Percentiles rank a stretch among this genome's conserved stretches.
Evolutionary conservation across 2,329 filamentous ascomycete genomes (phyloP).

Genomic region (Exophiala xenobiotica): DNA sequence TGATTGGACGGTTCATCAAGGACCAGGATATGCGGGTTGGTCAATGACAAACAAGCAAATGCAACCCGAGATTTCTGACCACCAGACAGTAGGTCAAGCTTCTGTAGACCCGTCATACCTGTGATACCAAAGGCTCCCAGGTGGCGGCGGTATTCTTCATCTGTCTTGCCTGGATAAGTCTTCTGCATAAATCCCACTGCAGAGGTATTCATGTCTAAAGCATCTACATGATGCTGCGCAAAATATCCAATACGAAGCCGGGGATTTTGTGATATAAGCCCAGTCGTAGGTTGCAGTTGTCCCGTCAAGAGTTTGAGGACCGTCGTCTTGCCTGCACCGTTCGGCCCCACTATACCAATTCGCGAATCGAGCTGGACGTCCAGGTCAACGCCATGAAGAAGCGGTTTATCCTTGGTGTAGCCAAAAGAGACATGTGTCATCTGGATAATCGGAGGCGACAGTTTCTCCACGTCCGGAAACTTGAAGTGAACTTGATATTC

Average conservation of each 20-base stretch:
- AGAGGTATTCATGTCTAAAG: conserved; percentile 81
- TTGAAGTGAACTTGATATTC: conserved; percentile 97
- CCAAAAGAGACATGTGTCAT: conserved; percentile 93
- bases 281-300: conserved; percentile 71
- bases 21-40: conserved; percentile 94
- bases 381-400: conserved; percentile 84
- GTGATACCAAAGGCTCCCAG: conserved; percentile 84
- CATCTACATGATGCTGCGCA: conserved; percentile 97
- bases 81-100: conserved; percentile 90
- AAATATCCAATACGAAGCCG: conserved; percentile 93
- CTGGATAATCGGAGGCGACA: conserved; percentile 95
- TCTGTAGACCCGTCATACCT: conserved; percentile 92
- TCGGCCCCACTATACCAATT: conserved; percentile 98
- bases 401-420: conserved; percentile 73
- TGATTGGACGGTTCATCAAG: conserved; percentile 99
- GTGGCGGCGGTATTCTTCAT: conserved; percentile 95
- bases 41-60: conserved; percentile 91
- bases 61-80: conserved; percentile 98
- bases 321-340: conserved; percentile 97
- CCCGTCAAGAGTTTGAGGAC: conserved; percentile 97
- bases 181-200: conserved; percentile 97
- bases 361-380: conserved; percentile 97
- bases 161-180: conserved; percentile 82
- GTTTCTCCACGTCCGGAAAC: conserved; percentile 96
- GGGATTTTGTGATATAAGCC: conserved; percentile 83